phyloP scores from a whole-genome alignment of 805 yeast genomes.

The Sporopachydermia lactativora region DNA sequence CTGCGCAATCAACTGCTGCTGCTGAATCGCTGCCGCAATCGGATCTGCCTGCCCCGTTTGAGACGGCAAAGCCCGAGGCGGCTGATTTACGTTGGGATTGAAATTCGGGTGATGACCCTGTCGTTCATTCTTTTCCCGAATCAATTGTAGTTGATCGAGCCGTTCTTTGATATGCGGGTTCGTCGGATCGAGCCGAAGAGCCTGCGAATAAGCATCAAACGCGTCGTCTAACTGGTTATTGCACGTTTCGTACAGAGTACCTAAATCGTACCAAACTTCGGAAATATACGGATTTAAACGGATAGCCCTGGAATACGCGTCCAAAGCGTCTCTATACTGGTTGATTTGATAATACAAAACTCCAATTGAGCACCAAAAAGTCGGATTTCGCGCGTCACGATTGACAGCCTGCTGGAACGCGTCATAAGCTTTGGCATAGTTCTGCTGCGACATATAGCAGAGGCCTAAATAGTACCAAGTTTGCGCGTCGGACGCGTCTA shows the following conservation, averaged over 20 bases:
- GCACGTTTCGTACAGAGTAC: slow-evolving; percentile 93
- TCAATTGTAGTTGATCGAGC: slow-evolving; percentile 63
- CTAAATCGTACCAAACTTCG: slow-evolving; percentile 98
- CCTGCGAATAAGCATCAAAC: slow-evolving; percentile 91
- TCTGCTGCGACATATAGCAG: slow-evolving; percentile 92
- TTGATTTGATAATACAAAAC: slow-evolving; percentile 92
- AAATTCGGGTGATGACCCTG: slow-evolving; percentile 31
- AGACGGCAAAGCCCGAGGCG: slow-evolving; percentile 48
- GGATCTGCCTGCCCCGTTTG: slow-evolving; percentile 9
- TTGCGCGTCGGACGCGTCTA: slow-evolving; percentile 85
- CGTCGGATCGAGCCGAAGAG: slow-evolving; percentile 87
- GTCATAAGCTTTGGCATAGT: slow-evolving; percentile 92
- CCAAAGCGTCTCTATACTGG: slow-evolving; percentile 92
- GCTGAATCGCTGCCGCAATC: slow-evolving; percentile 15
- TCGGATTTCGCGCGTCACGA: slow-evolving; percentile 91
- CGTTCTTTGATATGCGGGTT: slow-evolving; percentile 92
- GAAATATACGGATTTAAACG: slow-evolving; percentile 89
- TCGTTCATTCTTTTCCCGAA: slow-evolving; percentile 56
- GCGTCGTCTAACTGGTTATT: slow-evolving; percentile 93
- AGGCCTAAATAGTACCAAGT: slow-evolving; percentile 96
- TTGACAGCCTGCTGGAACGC: slow-evolving; percentile 98
- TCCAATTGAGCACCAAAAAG: slow-evolving; percentile 95
- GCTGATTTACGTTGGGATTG: slow-evolving; percentile 43
- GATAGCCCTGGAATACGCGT: slow-evolving; percentile 94
- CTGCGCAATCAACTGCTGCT: slow-evolving; percentile 20